phyloP scores from a whole-genome alignment of 768 basidiomycete genomes.

The Lepiota venenata region DNA sequence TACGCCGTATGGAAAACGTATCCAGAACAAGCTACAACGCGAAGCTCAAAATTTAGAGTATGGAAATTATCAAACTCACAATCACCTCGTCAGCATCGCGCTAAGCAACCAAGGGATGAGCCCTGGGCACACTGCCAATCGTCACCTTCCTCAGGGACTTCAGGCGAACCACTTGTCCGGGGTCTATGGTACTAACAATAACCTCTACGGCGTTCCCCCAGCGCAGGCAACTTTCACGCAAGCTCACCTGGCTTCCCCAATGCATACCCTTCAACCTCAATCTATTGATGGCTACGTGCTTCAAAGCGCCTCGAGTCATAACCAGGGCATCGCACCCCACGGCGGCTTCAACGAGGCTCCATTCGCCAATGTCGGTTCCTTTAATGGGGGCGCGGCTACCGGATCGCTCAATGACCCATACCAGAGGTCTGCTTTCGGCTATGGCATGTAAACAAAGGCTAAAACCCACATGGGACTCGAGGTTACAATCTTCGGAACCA shows the following conservation, averaged over 20 bases:
- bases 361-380: conserved; percentile 43
- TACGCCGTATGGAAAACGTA: conserved; percentile 98
- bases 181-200: conserved; percentile 60
- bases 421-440: conserved; percentile 69
- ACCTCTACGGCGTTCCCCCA: conserved; percentile 57
- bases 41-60: conserved; percentile 78
- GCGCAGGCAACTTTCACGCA: conserved; percentile 56
- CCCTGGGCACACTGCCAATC: conserved; percentile 38
- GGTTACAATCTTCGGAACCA: conserved; percentile 19
- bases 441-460: conserved; percentile 61
- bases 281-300: conserved; percentile 81
- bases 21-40: conserved; percentile 97
- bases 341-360: conserved; percentile 58
- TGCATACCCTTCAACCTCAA: conserved; percentile 65
- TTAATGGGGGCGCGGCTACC: conserved; percentile 53
- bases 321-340: conserved; percentile 55
- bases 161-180: conserved; percentile 60
- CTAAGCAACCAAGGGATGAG: conserved; percentile 56
- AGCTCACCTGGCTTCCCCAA: conserved; percentile 47
- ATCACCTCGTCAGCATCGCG: conserved; percentile 51
- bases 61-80: conserved; percentile 58
- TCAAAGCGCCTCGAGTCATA: conserved; percentile 68
- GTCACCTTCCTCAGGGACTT: conserved; percentile 54
- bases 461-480: conserved; percentile 19
- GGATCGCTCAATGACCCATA: conserved; percentile 68